These are phyloP conservation scores for Sicyos baderoa DNA, from an alignment of 306 rosid species.

Conservation along the genomic window DNA sequence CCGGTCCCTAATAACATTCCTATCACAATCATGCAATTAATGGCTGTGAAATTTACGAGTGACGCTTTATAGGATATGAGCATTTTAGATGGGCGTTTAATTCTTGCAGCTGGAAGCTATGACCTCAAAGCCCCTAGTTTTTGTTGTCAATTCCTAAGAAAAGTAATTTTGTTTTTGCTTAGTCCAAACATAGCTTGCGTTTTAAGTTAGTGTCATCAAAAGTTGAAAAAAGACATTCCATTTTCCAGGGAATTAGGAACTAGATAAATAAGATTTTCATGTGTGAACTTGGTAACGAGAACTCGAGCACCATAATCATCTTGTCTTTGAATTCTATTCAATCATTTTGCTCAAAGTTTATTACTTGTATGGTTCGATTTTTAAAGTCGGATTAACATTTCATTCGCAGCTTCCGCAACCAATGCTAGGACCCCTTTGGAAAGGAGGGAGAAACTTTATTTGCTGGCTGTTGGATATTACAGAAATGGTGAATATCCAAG, in stretches of 20 bases:
- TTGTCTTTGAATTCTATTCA: background rate
- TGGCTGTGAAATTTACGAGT: background rate
- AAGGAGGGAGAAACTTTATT: conserved; percentile 81
- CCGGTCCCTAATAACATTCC: background rate
- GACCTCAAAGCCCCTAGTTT: background rate
- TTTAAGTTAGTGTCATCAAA: background rate
- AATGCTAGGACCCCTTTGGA: conserved; percentile 39
- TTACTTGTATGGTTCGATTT: background rate
- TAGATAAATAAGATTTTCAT: background rate
- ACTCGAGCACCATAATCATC: background rate
- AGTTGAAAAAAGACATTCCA: background rate
- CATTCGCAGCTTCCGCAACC: conserved; percentile 57
- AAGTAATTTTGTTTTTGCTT: background rate
- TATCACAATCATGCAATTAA: background rate
- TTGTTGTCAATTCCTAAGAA: background rate
- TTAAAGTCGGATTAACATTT: background rate
- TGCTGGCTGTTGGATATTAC: conserved; percentile 68
- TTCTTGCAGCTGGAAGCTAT: background rate
- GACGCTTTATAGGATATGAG: background rate
- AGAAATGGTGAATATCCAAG: conserved; percentile 60
- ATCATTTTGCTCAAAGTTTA: background rate
- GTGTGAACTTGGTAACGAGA: background rate
- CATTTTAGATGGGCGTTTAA: background rate
- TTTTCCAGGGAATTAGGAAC: background rate
- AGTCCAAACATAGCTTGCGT: background rate